A percentile compares a stretch with the other conserved stretches of the same genome.
These are phyloP conservation scores for Raphanus sativus DNA, from an alignment of 345 rosid genomes.

Conservation along the genomic window DNA sequence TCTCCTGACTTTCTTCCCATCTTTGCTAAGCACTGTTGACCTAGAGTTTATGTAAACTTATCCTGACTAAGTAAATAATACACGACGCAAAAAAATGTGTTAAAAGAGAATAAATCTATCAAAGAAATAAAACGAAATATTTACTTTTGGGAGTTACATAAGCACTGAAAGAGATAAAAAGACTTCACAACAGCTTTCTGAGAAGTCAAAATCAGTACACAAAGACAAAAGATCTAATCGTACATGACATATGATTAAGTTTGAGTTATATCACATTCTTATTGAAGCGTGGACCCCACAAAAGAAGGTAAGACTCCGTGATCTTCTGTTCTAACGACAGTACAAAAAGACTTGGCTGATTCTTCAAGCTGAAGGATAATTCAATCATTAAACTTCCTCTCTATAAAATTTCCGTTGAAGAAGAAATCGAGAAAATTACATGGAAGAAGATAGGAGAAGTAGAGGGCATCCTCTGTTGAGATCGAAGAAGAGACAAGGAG, in stretches of 20 bases:
- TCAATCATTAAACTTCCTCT: background rate
- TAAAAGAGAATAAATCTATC: background rate
- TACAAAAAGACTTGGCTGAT: slow-evolving; percentile 8
- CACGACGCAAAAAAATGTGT: background rate
- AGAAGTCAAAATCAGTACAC: background rate
- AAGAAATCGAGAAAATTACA: background rate
- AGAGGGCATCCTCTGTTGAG: slow-evolving; percentile 57
- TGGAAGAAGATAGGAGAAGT: slow-evolving; percentile 23
- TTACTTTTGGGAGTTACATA: background rate
- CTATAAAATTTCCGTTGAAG: background rate
- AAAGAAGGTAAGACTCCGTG: background rate
- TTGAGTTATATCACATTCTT: background rate
- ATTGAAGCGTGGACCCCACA: background rate
- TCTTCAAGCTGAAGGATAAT: slow-evolving; percentile 14
- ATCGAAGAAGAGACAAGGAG: slow-evolving; percentile 38
- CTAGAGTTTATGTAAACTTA: background rate
- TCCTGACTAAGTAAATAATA: background rate
- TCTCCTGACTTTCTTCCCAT: background rate
- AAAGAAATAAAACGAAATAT: background rate
- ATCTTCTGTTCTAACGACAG: background rate
- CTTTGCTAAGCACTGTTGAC: background rate
- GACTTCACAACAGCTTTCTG: background rate
- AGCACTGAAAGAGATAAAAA: background rate
- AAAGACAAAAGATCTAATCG: slow-evolving; percentile 5
- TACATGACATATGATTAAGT: background rate